Evolutionary conservation across 192 early-diverging fungal species (phyloP), one percentile per base, ranked within the genome.

Genomic region (Backusella circina): DNA sequence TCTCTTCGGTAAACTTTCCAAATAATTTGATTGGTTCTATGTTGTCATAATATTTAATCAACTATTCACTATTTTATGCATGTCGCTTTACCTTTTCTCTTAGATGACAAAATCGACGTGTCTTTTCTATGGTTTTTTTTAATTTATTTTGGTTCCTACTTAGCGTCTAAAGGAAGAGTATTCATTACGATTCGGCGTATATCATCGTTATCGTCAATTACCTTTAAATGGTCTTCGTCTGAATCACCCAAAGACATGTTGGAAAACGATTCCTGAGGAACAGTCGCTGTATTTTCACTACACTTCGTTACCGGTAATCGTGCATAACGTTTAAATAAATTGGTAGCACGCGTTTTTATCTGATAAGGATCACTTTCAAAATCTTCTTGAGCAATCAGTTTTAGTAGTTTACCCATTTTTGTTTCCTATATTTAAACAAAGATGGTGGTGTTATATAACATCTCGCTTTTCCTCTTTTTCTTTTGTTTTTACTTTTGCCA

Each of bases 381-480:
- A 15, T 75, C 26, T 28, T 76, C 33, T 68, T 80, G 70, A 6
- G 74, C 57, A n/a, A 79, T 75, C 50, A 79, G 65, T 36, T 82
- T 82, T 39, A 82, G 33, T 13, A 82, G 28, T 66, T 82, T 82
- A 30, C 77, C 77, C 81, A 82, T 82, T 16, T 76, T 76, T 2
- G 77, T 77, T 68, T 82, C 81, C 81, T 82, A 28, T 2, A 64
- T 67, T 33, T 21, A 65, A 31, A 16, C 21, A 39, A 68, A 8
- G 51, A 21, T 37, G 8, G 1, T 67, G 10, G 16, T 67, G 12
- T 15, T 64, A 66, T 66, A 30, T 1, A 2, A 31, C 28, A 16
- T 33, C 15, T n/a, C 18, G 15, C 26, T 5, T 33, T 16, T 33
- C 13, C 32, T 66, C 5, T 1, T 13, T 66, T 33, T 35, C 4